These are phyloP conservation scores for Erythrophleum fordii DNA, from an alignment of 306 rosid genomes.

Conservation along the genomic window DNA sequence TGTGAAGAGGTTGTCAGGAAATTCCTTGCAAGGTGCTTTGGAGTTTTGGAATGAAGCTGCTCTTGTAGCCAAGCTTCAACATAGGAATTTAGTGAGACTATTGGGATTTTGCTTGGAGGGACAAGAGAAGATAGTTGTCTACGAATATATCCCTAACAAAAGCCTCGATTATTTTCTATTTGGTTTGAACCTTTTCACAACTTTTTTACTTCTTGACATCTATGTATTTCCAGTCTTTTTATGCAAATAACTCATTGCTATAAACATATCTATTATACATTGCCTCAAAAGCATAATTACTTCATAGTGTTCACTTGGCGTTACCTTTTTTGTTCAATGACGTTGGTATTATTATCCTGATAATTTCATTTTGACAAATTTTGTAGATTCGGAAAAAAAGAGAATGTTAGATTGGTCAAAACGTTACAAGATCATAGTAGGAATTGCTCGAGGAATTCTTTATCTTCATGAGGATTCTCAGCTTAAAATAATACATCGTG, in stretches of 20 bases:
- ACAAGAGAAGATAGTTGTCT: constrained; percentile 59
- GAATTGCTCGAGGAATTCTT: constrained; percentile 66
- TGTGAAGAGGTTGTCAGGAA: constrained; percentile 59
- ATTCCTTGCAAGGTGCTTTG: constrained; percentile 57
- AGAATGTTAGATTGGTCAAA: constrained; percentile 54
- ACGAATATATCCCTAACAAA: constrained; percentile 60
- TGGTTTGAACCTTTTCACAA: constrained; percentile 33
- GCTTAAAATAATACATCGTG: constrained; percentile 65
- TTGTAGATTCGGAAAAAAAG: not conserved
- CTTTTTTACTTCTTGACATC: no score
- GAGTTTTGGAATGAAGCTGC: constrained; percentile 63
- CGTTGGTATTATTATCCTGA: constrained; percentile 6
- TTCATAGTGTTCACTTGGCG: not conserved
- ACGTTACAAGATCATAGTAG: constrained; percentile 56
- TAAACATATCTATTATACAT: no score
- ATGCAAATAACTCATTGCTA: not conserved
- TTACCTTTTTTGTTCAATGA: not conserved
- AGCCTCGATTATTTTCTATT: constrained; percentile 55
- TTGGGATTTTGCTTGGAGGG: constrained; percentile 66
- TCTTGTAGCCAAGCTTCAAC: constrained; percentile 63
- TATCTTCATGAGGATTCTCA: constrained; percentile 74
- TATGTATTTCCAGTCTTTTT: not conserved
- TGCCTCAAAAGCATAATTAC: not conserved
- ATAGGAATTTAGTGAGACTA: constrained; percentile 58
- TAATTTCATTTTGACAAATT: constrained; percentile 6